Evolutionary conservation across 139 green algal species (phyloP), one percentile per base, ranked within the genome.

Genomic region (Bryopsis sp.): DNA sequence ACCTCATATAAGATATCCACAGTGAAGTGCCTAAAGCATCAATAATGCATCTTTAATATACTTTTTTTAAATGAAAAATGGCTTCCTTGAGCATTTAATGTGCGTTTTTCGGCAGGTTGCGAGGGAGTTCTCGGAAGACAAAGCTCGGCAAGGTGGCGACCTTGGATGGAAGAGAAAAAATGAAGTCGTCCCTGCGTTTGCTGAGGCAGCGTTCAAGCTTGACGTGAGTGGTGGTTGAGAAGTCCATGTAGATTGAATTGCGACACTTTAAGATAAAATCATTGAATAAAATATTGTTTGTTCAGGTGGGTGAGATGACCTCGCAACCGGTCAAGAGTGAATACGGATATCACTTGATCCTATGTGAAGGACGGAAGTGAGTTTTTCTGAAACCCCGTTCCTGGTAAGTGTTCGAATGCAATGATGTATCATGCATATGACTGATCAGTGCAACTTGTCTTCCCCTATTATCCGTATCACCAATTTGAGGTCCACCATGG

Each of bases 261-360:
- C n/a, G n/a, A n/a, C n/a, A 1, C 5, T 58, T 48, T 47, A 4
- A 29, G 0, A 3, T 2, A 4, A 1, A 48, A 7, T n/a, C 28
- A 54, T 6, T 62, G 8, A 37, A 39, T 70, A 22, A 43, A 54
- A 54, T 11, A 31, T 72, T 66, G 5, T 65, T 6, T 32, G 48
- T 24, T 78, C 60, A 84, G 79, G 79, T 84, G 4, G 73, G 73
- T 4, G 60, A 84, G 57, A 79, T 78, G 67, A 78, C 76, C 35
- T 1, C 29, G 29, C 47, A 48, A 38, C 65, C 72, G 1, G 61
- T 84, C 2, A 82, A 78, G 43, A 79, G 73, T 7, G 47, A 82
- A n/a, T 82, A 80, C 74, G 79, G 79, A 5, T 82, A 84, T 39
- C 79, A 84, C 47, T 19, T 84, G 2, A 82, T 84, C 3, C 66